These are phyloP conservation scores for Paramecium octaurelia DNA, from an alignment of 73 alveolate species.

Conservation along the genomic window DNA sequence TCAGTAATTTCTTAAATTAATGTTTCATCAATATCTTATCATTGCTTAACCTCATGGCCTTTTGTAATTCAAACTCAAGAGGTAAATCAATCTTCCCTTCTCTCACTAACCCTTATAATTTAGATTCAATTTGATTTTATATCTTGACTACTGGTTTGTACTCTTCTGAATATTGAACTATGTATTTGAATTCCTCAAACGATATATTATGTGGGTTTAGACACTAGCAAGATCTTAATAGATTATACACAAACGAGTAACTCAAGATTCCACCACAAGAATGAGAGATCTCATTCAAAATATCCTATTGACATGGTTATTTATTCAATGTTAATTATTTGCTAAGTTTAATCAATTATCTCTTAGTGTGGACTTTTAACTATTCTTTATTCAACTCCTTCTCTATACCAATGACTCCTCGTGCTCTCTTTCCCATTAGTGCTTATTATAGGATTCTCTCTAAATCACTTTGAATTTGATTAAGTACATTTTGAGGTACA, in stretches of 20 bases:
- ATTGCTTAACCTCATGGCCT: neutral
- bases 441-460: neutral
- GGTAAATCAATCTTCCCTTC: constrained; percentile 44
- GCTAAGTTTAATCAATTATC: neutral
- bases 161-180: constrained; percentile 6
- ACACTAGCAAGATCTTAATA: constrained; percentile 4
- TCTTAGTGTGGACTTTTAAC: neutral
- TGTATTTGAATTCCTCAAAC: constrained; percentile 37
- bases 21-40: constrained; percentile 10
- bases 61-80: neutral
- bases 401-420: constrained; percentile 44
- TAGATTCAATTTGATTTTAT: neutral
- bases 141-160: neutral
- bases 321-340: neutral
- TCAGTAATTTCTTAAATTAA: neutral
- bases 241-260: neutral
- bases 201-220: constrained; percentile 41
- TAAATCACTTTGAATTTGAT: neutral
- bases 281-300: constrained; percentile 28
- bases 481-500: neutral
- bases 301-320: neutral
- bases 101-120: neutral
- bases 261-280: neutral
- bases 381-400: constrained; percentile 19
- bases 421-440: constrained; percentile 19